phyloP scores from a whole-genome alignment of 176 grass and related monocot genomes.

The Aegilops tauschii region DNA sequence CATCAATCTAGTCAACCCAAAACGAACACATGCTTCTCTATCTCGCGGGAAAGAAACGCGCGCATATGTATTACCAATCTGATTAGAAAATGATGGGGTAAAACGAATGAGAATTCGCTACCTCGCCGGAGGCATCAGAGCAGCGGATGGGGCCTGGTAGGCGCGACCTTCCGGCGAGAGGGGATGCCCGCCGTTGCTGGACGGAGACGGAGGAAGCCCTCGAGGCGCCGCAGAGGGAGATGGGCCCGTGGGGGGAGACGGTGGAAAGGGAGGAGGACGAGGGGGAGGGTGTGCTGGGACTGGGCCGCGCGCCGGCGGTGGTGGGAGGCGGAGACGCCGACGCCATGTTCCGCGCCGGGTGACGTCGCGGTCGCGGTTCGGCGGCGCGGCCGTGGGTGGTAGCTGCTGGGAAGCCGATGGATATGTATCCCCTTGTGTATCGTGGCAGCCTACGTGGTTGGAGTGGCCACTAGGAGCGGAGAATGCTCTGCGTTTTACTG shows the following conservation, averaged over 20 bases:
- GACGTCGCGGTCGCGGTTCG: neutral
- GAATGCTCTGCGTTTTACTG: neutral
- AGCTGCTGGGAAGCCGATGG: neutral
- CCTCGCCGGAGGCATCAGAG: constrained; percentile 26
- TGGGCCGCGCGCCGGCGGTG: neutral
- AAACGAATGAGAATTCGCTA: neutral
- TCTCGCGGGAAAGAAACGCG: neutral
- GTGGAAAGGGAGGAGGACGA: neutral
- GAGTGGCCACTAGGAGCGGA: neutral
- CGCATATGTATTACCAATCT: neutral
- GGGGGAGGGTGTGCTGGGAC: neutral
- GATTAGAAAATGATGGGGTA: neutral
- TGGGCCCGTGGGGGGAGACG: neutral
- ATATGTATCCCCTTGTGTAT: neutral
- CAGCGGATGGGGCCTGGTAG: neutral
- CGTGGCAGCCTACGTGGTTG: neutral
- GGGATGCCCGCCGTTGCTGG: neutral
- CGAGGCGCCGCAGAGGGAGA: neutral
- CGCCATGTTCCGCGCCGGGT: constrained; percentile 12
- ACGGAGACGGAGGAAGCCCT: constrained; percentile 22
- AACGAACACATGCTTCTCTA: neutral
- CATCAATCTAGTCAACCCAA: neutral
- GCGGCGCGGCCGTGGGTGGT: neutral
- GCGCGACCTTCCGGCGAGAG: neutral
- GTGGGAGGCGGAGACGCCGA: neutral